Evolutionary conservation across 164 flowering plant species (phyloP).

Genomic region (Macadamia tetraphylla): DNA sequence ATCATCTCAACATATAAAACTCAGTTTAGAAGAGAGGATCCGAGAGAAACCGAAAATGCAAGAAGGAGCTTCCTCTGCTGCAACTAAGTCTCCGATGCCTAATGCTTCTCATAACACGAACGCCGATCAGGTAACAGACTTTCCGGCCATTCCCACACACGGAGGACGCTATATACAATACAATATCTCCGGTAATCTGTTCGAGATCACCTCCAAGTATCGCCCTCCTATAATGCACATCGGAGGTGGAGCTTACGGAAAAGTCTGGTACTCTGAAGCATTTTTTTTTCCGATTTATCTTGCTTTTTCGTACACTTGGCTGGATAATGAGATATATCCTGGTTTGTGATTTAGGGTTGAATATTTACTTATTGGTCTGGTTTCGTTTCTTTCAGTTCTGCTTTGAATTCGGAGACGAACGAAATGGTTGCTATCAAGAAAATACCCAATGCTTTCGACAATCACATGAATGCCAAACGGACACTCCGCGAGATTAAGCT

Average conservation of each 20-base stretch:
- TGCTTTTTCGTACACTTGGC: not conserved
- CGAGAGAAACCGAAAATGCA: not conserved
- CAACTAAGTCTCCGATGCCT: conserved; percentile 21
- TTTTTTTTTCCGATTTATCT: not conserved
- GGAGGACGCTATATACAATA: conserved; percentile 69
- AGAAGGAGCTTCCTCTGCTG: conserved; percentile 3
- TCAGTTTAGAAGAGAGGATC: no score
- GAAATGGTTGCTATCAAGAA: conserved; percentile 94
- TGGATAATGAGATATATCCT: not conserved
- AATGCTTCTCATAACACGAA: conserved; percentile 12
- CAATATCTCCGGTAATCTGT: conserved; percentile 67
- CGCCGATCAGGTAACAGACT: conserved; percentile 30
- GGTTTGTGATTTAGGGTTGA: no score
- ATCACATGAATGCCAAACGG: conserved; percentile 85
- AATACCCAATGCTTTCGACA: conserved; percentile 87
- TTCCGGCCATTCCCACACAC: conserved; percentile 48
- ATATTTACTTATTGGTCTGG: not conserved
- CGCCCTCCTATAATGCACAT: conserved; percentile 78
- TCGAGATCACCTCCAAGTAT: conserved; percentile 78
- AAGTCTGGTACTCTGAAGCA: conserved; percentile 58
- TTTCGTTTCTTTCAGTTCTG: conserved; percentile 25
- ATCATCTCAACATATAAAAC: no score
- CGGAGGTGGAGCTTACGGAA: conserved; percentile 95
- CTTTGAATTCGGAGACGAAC: conserved; percentile 68
- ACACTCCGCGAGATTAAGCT: conserved; percentile 93